Evolutionary conservation across 2,329 filamentous ascomycete genomes (phyloP).

Genomic region (Talaromyces sp.): DNA sequence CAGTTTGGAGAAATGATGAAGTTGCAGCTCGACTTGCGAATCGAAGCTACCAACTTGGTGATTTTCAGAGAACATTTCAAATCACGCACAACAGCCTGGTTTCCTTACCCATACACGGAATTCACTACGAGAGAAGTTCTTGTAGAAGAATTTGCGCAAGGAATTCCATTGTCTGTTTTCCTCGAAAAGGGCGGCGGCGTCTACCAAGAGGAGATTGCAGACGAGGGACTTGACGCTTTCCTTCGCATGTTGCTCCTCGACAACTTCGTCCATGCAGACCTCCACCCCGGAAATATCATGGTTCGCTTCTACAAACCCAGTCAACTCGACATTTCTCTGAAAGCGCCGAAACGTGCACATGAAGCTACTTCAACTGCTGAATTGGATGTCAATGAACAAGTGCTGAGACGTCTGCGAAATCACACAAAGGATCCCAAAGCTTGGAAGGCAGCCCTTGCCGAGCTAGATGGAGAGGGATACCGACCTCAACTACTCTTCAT

Average conservation of each 20-base stretch:
- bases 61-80: constrained; percentile 89
- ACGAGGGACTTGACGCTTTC: constrained; percentile 93
- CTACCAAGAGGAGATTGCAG: constrained; percentile 89
- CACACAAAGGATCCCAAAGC: constrained; percentile 60
- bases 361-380: constrained; percentile 47
- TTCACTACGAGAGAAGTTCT: constrained; percentile 90
- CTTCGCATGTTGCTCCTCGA: constrained; percentile 94
- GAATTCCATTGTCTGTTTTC: constrained; percentile 85
- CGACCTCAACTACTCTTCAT: constrained; percentile 95
- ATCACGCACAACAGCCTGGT: constrained; percentile 86
- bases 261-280: constrained; percentile 94
- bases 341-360: constrained; percentile 38
- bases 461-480: constrained; percentile 82
- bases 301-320: constrained; percentile 91
- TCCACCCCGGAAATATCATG: constrained; percentile 99
- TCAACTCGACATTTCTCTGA: constrained; percentile 60
- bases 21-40: constrained; percentile 89
- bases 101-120: constrained; percentile 87
- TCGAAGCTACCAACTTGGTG: constrained; percentile 82
- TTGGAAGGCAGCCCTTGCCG: constrained; percentile 69
- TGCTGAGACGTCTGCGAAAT: constrained; percentile 73
- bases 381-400: constrained; percentile 78
- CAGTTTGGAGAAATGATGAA: constrained; percentile 99
- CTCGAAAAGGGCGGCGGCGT: constrained; percentile 85
- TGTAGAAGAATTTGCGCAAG: constrained; percentile 92